phyloP scores from a whole-genome alignment of 2,329 filamentous ascomycete genomes.

The Hypoxylon sp. region DNA sequence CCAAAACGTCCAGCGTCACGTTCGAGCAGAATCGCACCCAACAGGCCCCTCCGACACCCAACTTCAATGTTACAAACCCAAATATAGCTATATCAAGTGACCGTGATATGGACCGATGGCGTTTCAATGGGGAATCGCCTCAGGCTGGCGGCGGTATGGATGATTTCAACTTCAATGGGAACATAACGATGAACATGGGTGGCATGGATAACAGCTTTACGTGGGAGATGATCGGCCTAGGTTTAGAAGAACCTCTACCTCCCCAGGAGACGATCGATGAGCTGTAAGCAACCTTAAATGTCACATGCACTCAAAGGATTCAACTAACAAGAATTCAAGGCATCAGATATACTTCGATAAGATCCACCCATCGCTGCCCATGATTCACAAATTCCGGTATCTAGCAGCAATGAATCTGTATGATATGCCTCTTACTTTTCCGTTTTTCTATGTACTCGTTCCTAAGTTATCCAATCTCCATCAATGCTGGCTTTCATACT shows the following conservation, averaged over 20 bases:
- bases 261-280: conserved; percentile 81
- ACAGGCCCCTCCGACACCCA: conserved; percentile 54
- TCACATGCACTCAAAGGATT: neutral
- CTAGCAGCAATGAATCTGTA: conserved; percentile 88
- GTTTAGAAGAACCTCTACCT: conserved; percentile 71
- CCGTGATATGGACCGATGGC: conserved; percentile 69
- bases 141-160: conserved; percentile 63
- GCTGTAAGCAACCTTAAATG: conserved; percentile 67
- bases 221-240: conserved; percentile 81
- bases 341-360: conserved; percentile 93
- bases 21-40: conserved; percentile 55
- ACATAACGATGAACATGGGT: conserved; percentile 65
- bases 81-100: conserved; percentile 63
- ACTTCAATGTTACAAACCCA: conserved; percentile 63
- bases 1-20: conserved; percentile 55
- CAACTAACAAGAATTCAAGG: conserved; percentile 58
- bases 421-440: conserved; percentile 47
- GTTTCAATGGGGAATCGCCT: conserved; percentile 68
- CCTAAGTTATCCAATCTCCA: neutral
- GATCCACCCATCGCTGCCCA: conserved; percentile 85
- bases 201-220: conserved; percentile 72
- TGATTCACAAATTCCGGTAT: conserved; percentile 92
- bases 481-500: conserved; percentile 22
- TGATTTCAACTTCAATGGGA: conserved; percentile 70
- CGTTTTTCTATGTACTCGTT: neutral